phyloP scores from a whole-genome alignment of 345 rosid species.

The Ailanthus altissimus region DNA sequence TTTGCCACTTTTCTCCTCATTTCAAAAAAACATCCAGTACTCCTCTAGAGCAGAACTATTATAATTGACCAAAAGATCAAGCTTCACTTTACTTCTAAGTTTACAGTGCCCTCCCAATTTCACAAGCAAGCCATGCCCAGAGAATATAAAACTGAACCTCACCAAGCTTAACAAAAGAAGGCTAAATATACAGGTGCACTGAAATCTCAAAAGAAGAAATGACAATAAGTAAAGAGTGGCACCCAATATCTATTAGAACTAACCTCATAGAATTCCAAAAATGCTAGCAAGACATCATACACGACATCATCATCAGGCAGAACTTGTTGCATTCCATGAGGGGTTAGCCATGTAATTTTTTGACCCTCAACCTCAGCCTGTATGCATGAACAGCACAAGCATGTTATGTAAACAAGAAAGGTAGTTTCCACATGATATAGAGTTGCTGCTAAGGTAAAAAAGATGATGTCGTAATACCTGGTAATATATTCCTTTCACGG shows the following conservation, averaged over 20 bases:
- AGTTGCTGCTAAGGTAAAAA: not conserved
- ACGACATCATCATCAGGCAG: conserved; percentile 89
- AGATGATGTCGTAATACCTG: conserved; percentile 52
- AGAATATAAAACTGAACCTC: not conserved
- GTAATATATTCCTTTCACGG: conserved; percentile 95
- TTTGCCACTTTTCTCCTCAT: too few relatives aligned
- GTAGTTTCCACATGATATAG: not conserved
- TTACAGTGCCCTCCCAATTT: not conserved
- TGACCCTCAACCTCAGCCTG: conserved; percentile 98
- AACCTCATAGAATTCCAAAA: conserved; percentile 96
- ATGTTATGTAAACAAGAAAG: not conserved
- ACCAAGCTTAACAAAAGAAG: not conserved
- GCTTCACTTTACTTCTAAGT: not conserved
- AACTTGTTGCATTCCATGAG: conserved; percentile 92
- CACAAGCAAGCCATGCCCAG: not conserved
- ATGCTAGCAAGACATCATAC: conserved; percentile 74
- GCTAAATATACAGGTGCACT: not conserved
- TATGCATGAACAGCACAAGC: conserved; percentile 15
- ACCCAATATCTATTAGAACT: not conserved
- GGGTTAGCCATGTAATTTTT: conserved; percentile 92
- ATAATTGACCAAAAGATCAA: too few relatives aligned
- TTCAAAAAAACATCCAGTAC: too few relatives aligned
- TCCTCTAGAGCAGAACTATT: too few relatives aligned
- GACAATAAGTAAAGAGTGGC: not conserved
- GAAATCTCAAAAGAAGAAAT: not conserved